Evolutionary conservation across 441 rosid genomes (phyloP), one percentile per base, ranked within the genome.

Genomic region (Euphorbia celastroides): DNA sequence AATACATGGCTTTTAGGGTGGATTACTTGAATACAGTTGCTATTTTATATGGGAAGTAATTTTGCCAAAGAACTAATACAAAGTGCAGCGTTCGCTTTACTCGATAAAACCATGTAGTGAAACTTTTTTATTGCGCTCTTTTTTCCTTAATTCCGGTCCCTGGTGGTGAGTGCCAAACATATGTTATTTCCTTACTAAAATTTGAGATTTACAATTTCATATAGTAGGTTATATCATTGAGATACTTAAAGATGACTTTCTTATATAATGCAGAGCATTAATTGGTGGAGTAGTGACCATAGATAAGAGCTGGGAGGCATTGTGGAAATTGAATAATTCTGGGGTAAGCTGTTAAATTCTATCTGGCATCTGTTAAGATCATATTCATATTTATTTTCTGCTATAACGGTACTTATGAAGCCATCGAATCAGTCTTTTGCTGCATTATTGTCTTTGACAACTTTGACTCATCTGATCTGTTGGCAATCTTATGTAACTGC

Each of bases 321-420:
- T 89, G 25, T 92, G 98, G 96, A 84, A 79, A 70, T 78, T 66
- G 84, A 86, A 71, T 31, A 87, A 87, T 71, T 77, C 90, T 30
- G 88, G 93, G 84, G 93, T 87, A 80, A 62, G 84, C 62, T 20
- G 11, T 51, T 28, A 30, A 11, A 22, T 63, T 1, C 28, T 30
- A 16, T 38, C 57, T 70, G 48, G 57, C 31, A 56, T 23, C 34
- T 22, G 27, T 7, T 36, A 5, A 66, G 16, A 27, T 26, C 34
- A 11, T 54, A 14, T 73, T 42, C 32, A 16, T 65, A 36, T 58
- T 12, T 44, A 9, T 46, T 32, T 32, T 19, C 19, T 20, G 1
- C 25, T 46, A 59, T 27, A 22, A 3, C 30, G 55, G 2, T 52
- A 34, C 38, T 34, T 3, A 3, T 20, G 8, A 6, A 5, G 52